Base-by-base conservation (phyloP, 202 grass and related monocot genomes). In the Cymbopogon flexuosus region DNA sequence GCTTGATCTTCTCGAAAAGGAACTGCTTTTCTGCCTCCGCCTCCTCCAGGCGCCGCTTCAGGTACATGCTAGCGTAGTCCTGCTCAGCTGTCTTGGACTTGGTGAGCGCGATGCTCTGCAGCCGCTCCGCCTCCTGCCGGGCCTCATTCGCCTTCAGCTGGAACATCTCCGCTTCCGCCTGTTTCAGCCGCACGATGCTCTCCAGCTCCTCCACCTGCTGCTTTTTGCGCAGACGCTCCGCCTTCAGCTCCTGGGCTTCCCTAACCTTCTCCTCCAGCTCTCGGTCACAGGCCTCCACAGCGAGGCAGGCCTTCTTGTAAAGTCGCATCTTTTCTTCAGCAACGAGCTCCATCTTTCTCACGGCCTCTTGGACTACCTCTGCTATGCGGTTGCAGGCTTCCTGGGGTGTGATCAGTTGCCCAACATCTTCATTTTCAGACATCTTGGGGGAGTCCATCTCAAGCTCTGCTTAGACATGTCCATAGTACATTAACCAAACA, bases 1-100 rank as follows among this genome's bases (percentile, higher is more conserved):
- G 93, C 81, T 96, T 99, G 63, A 99, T 99, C 64, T 99, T 96
- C 87, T 99, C 90, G 0, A 91, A 93, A 4, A 99, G 82, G 69
- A 91, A 93, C 76, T 96, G 96, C 61, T 99, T 99, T 87, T 99
- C 96, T 10, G 92, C 96, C 81, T 99, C 96, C 9, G 96, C 96
- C 80, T 99, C 96, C 73, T 99, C 96, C 35, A 99, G 61, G 23
- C 96, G 92, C 6, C 90, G 90, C 85, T 99, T 99, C 24, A 99
- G 80, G 81, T 99, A 99, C 72, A 99, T 76, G 74, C 96, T 99
- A 16, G 96, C 92, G 1, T 96, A 99, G 57, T 99, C 96, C 79
- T 97, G 93, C 81, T 99, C 96, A 0, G 96, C 90, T 68, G 89
- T 93, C 74, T 96, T 93, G 1, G 96, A 96, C 79, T 99, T 99